Percentiles rank a stretch among this genome's conserved stretches.
Evolutionary conservation across 2,329 filamentous ascomycete species (phyloP).

Genomic region (Ustilaginoidea virens): DNA sequence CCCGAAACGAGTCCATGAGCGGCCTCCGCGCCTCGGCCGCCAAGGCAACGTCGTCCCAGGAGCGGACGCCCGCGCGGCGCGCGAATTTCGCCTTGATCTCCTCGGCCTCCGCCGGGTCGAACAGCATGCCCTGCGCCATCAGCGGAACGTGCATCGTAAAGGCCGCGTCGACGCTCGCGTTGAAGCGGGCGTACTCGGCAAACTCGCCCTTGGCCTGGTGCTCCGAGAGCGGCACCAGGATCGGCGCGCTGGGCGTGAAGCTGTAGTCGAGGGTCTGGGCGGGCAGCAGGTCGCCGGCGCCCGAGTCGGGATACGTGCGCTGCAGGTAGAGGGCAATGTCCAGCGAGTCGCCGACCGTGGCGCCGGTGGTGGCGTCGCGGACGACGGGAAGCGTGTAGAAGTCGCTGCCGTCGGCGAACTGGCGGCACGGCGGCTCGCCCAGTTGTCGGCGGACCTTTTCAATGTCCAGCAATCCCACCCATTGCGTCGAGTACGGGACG

Average conservation of each 20-base stretch:
- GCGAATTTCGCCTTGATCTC: constrained; percentile 29
- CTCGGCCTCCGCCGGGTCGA: constrained; percentile 33
- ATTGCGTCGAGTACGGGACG: constrained; percentile 21
- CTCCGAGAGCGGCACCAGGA: constrained; percentile 23
- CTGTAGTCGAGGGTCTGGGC: constrained; percentile 23
- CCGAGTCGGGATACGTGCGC: constrained; percentile 25
- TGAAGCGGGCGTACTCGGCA: constrained; percentile 24
- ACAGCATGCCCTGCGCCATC: constrained; percentile 24
- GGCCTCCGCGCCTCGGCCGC: constrained; percentile 22
- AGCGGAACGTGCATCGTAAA: constrained; percentile 33
- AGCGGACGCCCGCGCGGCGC: constrained; percentile 25
- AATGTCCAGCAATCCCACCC: constrained; percentile 38
- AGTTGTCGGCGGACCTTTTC: constrained; percentile 29
- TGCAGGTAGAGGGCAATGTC: constrained; percentile 49
- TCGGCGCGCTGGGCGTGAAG: constrained; percentile 8
- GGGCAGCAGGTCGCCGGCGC: constrained; percentile 31
- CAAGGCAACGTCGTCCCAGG: constrained; percentile 28
- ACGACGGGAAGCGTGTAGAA: constrained; percentile 47
- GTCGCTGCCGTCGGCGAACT: constrained; percentile 38
- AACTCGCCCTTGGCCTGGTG: constrained; percentile 9
- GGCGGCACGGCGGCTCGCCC: constrained; percentile 32
- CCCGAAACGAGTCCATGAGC: constrained; percentile 22
- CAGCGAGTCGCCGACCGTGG: constrained; percentile 43
- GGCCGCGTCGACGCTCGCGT: constrained; percentile 34
- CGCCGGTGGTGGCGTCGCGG: constrained; percentile 23